Evolutionary conservation across 495 filamentous ascomycete species (phyloP), one percentile per base, ranked within the genome.

Genomic region (Xylaria palmicola): DNA sequence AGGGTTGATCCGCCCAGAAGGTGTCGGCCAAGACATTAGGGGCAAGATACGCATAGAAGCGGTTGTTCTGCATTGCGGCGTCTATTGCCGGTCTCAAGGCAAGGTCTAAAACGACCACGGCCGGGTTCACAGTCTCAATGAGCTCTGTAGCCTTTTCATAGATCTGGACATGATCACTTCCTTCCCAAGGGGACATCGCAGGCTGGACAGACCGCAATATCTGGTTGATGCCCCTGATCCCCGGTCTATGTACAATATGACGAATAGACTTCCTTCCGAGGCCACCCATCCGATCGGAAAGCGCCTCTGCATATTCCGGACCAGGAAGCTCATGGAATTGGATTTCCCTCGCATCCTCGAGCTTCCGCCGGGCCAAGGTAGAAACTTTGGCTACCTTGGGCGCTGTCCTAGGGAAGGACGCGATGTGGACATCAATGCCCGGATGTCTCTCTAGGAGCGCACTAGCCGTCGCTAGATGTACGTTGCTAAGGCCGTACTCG

Each of bases 51-150:
- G 68, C 58, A 52, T 68, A 63, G 13, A 65, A 37, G 47, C 67
- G 60, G 37, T 63, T 60, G n/a, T 15, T 40, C 29, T 67, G 64
- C 26, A 71, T 65, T 62, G 73, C 64, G 26, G 79, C 79, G 62
- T 82, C 79, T 19, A 79, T 57, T 0, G 74, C 78, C 47, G 79
- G 75, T 32, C 75, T 65, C 39, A 82, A 73, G 26, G 81, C 70
- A n/a, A 73, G 75, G 53, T 83, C 81, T 22, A 77, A 63, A 13
- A 79, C 74, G 2, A 81, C 71, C 2, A 81, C 58, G 0, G 68
- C 68, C 22, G 81, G 79, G 41, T 74, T 62, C 0, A 78, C 55
- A 4, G 72, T 58, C 6, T 74, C 62, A 44, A 81, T 70, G 22
- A 59, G 24, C 34, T 51, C 56, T 15, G 34, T 51, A 27, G 34